These are phyloP conservation scores for Bothriochloa decipiens DNA, from an alignment of 176 grass and related monocot genomes.

Conservation along the genomic window DNA sequence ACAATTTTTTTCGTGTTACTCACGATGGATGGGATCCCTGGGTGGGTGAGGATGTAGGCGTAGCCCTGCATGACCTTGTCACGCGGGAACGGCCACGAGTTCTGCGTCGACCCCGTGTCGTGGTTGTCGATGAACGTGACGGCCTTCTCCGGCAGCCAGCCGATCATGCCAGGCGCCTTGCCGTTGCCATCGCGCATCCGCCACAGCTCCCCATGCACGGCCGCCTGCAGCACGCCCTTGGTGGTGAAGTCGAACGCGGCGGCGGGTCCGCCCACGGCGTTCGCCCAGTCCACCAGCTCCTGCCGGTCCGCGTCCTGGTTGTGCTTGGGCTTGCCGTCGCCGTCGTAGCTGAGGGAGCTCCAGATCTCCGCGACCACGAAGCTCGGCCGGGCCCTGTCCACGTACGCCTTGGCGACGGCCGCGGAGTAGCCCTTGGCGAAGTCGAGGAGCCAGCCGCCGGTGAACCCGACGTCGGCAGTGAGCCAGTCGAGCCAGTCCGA, in stretches of 20 bases:
- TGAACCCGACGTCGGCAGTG: constrained; percentile 62
- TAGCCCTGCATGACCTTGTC: constrained; percentile 87
- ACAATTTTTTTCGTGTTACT: background rate
- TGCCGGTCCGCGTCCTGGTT: constrained; percentile 62
- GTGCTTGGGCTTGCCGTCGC: constrained; percentile 51
- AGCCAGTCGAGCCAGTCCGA: constrained; percentile 75
- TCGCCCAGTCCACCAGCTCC: constrained; percentile 68
- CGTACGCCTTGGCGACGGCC: constrained; percentile 46
- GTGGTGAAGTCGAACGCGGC: constrained; percentile 82
- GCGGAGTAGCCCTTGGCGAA: constrained; percentile 63
- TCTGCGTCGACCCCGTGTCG: constrained; percentile 72
- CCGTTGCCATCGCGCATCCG: constrained; percentile 54
- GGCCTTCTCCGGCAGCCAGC: constrained; percentile 70
- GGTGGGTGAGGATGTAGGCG: constrained; percentile 84
- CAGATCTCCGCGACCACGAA: constrained; percentile 74
- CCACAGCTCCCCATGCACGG: constrained; percentile 78
- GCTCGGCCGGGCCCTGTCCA: constrained; percentile 30
- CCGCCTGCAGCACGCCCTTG: constrained; percentile 75
- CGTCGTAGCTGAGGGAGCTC: constrained; percentile 58
- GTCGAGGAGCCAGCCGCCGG: constrained; percentile 72
- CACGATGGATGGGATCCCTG: constrained; percentile 71
- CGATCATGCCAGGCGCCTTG: constrained; percentile 74
- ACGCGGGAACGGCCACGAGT: constrained; percentile 65
- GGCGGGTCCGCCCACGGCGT: constrained; percentile 39
- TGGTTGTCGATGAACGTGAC: constrained; percentile 88